Conservation (phyloP, 2,329 filamentous ascomycete genomes). For the Tricladium varicosporioides region DNA sequence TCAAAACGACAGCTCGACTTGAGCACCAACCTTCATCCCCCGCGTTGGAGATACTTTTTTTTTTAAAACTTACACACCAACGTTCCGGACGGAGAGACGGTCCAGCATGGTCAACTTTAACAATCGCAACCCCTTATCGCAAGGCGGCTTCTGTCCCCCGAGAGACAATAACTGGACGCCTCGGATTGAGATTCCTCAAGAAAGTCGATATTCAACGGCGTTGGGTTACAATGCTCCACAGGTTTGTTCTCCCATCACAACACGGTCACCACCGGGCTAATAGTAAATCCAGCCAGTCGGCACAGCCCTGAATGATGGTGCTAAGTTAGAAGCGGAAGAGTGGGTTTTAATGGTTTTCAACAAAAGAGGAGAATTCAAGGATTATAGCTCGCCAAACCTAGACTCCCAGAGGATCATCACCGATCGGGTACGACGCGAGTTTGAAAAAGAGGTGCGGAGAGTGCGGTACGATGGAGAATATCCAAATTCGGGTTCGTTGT, state of each 20-base stretch:
- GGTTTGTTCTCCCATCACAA: conserved; percentile 11
- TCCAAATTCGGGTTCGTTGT: not conserved
- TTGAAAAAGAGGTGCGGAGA: conserved; percentile 13
- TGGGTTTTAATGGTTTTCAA: conserved; percentile 27
- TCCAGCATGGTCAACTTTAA: conserved; percentile 27
- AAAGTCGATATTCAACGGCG: conserved; percentile 12
- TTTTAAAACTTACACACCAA: not conserved
- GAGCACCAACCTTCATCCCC: conserved; percentile 22
- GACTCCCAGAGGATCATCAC: conserved; percentile 24
- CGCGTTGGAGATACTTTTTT: conserved; percentile 9
- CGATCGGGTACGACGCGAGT: conserved; percentile 14
- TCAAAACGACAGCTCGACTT: conserved; percentile 36
- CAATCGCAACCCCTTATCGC: conserved; percentile 14
- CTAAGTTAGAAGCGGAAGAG: conserved; percentile 23
- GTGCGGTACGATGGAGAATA: conserved; percentile 10
- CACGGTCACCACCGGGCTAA: no score
- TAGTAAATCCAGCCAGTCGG: conserved; percentile 21
- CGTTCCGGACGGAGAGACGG: conserved; percentile 3
- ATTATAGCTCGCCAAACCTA: conserved; percentile 20
- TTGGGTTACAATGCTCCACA: conserved; percentile 12
- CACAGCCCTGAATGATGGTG: conserved; percentile 25
- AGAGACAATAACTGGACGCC: conserved; percentile 23
- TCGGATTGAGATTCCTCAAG: conserved; percentile 21
- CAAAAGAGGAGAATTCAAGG: conserved; percentile 26
- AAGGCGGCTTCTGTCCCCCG: conserved; percentile 19